Percentiles rank a stretch among this genome's conserved stretches.
Conservation (phyloP, 345 rosid species). For the Gossypium herbaceum region DNA sequence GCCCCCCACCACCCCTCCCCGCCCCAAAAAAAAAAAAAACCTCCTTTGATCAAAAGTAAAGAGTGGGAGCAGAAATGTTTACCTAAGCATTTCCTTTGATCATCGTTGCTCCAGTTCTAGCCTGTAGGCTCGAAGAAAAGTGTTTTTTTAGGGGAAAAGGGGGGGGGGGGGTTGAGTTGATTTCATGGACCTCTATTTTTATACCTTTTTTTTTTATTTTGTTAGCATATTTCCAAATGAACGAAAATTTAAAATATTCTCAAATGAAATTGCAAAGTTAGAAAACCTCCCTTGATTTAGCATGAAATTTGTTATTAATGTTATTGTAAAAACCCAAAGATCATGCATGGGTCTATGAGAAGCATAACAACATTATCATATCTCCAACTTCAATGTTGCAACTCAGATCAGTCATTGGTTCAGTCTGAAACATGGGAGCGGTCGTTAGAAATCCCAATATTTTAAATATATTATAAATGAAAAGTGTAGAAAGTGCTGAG, state of each 20-base stretch:
- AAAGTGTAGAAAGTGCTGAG: neutral
- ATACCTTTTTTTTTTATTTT: too few relatives aligned
- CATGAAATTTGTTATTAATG: too few relatives aligned
- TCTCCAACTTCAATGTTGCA: neutral
- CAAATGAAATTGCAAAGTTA: neutral
- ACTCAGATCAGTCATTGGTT: neutral
- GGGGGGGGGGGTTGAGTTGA: too few relatives aligned
- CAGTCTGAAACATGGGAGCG: neutral
- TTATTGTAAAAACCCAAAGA: neutral
- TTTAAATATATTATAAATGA: neutral
- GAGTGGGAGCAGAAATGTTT: neutral
- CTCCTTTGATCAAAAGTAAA: neutral
- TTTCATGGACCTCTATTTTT: too few relatives aligned
- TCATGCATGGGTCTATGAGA: neutral
- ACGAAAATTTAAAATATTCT: too few relatives aligned
- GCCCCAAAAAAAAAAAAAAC: neutral
- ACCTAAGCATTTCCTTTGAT: neutral
- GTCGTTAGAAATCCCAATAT: neutral
- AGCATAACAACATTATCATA: neutral
- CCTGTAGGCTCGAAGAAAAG: too few relatives aligned
- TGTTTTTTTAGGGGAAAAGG: too few relatives aligned
- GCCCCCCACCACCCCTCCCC: too few relatives aligned
- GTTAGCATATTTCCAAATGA: too few relatives aligned
- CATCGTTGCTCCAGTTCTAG: neutral
- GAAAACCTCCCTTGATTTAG: neutral